These are phyloP conservation scores for Rhytidiadelphus loreus DNA, from an alignment of 225 moss, liverwort and hornwort genomes.

Conservation along the genomic window DNA sequence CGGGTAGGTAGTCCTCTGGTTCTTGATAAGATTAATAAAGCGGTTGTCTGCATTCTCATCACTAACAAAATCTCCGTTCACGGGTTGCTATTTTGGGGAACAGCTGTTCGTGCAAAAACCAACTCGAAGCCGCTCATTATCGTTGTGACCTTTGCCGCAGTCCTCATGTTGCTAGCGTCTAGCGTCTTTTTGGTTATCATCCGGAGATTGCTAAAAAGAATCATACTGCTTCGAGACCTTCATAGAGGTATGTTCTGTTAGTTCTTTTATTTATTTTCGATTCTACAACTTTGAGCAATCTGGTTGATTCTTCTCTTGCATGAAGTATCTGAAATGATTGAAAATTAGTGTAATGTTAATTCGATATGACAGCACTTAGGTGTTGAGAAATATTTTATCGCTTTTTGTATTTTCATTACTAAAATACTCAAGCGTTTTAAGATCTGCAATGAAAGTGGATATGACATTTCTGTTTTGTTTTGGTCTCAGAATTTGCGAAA, in stretches of 20 bases:
- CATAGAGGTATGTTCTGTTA: constrained; percentile 5
- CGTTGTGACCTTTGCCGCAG: not conserved
- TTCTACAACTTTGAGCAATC: not conserved
- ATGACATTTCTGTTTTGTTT: not conserved
- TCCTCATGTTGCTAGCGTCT: constrained; percentile 7
- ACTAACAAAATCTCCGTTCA: not conserved
- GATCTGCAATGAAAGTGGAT: not conserved
- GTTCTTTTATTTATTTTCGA: not conserved
- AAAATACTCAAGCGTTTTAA: not conserved
- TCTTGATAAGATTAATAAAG: not conserved
- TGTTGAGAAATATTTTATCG: not conserved
- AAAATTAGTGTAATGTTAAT: not conserved
- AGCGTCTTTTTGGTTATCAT: not conserved
- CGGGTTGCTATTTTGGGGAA: not conserved
- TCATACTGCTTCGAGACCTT: constrained; percentile 1
- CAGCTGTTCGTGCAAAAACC: not conserved
- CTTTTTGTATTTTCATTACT: not conserved
- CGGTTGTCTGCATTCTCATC: not conserved
- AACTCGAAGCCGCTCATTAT: not conserved
- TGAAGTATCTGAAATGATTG: not conserved
- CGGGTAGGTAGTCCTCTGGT: not conserved
- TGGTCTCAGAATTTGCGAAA: constrained; percentile 16
- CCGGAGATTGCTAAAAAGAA: constrained; percentile 10
- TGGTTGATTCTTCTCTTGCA: not conserved
- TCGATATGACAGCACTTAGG: not conserved